Conservation (phyloP, 2,329 filamentous ascomycete genomes). For the Chalaropsis thielavioides region DNA sequence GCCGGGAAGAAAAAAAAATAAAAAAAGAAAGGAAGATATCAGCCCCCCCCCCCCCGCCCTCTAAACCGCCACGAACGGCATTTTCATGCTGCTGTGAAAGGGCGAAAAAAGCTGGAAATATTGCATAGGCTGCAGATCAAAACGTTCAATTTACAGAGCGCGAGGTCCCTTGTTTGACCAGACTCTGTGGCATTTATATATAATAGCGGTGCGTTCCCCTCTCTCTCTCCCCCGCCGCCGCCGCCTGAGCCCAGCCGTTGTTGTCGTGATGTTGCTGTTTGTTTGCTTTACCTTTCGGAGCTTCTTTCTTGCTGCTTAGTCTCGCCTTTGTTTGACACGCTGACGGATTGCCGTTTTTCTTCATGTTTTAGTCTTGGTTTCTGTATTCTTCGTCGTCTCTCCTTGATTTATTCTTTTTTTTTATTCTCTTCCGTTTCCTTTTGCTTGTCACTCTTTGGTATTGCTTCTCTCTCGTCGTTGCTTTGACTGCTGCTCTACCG, state of each 20-base stretch:
- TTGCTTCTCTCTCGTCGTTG: neutral
- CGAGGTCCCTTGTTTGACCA: neutral
- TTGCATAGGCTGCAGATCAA: neutral
- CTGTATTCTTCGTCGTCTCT: neutral
- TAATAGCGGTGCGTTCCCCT: neutral
- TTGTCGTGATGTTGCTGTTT: neutral
- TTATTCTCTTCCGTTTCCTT: neutral
- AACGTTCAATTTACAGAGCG: neutral
- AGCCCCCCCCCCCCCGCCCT: no score
- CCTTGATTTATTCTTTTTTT: neutral
- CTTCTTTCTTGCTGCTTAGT: neutral
- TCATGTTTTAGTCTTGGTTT: neutral
- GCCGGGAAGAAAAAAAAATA: neutral
- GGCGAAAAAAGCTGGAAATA: constrained; percentile 4
- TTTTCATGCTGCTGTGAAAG: neutral
- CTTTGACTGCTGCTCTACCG: neutral
- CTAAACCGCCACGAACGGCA: no score
- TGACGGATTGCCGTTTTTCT: neutral
- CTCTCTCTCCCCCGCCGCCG: neutral
- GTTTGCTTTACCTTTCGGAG: neutral
- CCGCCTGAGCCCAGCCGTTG: neutral
- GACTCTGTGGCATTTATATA: neutral
- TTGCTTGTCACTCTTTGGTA: neutral
- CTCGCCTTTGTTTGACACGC: neutral
- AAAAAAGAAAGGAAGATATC: neutral